A percentile compares a stretch with the other conserved stretches of the same genome.
Evolutionary conservation across 169 alveolate genomes (phyloP).

Genomic region (Eimeria tenella): DNA sequence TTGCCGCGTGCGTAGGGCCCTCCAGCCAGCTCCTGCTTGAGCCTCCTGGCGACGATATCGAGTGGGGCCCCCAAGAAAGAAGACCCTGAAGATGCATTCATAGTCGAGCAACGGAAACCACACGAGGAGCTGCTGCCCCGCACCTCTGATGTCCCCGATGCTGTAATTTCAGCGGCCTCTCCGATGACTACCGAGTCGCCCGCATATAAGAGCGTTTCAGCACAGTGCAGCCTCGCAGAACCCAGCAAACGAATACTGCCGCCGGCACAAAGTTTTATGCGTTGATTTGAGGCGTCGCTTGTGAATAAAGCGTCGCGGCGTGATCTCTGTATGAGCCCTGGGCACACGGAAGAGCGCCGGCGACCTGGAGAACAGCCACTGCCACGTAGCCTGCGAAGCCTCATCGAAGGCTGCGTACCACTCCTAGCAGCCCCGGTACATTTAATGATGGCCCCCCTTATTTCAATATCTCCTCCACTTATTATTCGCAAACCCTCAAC

Average conservation of each 20-base stretch:
- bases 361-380: too few species aligned
- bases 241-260: constrained; percentile 51
- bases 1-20: constrained; percentile 25
- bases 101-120: neutral
- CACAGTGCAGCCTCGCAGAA: constrained; percentile 46
- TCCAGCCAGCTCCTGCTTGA: neutral
- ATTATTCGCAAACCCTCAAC: constrained; percentile 20
- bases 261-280: constrained; percentile 49
- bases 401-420: neutral
- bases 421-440: neutral
- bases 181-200: constrained; percentile 19
- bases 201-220: constrained; percentile 25
- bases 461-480: constrained; percentile 39
- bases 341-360: too few species aligned
- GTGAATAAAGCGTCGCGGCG: too few species aligned
- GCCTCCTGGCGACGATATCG: neutral
- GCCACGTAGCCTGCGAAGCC: neutral
- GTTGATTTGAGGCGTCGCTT: neutral
- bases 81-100: neutral
- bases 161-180: constrained; percentile 51
- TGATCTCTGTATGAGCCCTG: too few species aligned
- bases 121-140: neutral
- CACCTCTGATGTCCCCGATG: constrained; percentile 42
- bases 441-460: constrained; percentile 23
- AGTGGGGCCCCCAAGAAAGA: neutral